phyloP scores from a whole-genome alignment of 2,329 filamentous ascomycete genomes.

The Elsinoe australis region DNA sequence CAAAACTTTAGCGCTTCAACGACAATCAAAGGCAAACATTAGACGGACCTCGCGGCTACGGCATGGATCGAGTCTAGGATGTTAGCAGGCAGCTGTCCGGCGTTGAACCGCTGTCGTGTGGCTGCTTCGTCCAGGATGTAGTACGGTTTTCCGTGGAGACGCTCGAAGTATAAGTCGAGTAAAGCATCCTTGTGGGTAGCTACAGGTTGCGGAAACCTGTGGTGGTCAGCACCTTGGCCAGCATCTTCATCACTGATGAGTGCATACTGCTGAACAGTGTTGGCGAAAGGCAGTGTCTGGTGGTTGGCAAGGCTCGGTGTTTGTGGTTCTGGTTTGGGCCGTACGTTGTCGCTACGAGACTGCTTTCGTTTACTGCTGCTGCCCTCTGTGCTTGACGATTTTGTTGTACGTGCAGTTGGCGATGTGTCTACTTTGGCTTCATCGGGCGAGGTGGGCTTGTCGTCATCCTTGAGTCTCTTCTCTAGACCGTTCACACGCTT shows the following conservation, averaged over 20 bases:
- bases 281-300: conserved; percentile 1
- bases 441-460: conserved; percentile 37
- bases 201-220: conserved; percentile 8
- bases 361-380: conserved; percentile 12
- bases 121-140: conserved; percentile 71
- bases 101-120: conserved; percentile 62
- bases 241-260: neutral
- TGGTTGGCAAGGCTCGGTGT: conserved; percentile 10
- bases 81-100: conserved; percentile 53
- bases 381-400: conserved; percentile 1
- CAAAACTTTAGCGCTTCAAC: conserved; percentile 45
- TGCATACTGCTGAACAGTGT: conserved; percentile 15
- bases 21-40: conserved; percentile 31
- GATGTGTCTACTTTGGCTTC: conserved; percentile 10
- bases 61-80: conserved; percentile 48
- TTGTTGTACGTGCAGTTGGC: conserved; percentile 16
- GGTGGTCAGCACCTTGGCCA: neutral
- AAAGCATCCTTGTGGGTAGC: conserved; percentile 22
- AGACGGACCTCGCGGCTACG: conserved; percentile 37
- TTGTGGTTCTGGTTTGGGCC: conserved; percentile 14
- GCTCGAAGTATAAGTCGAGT: conserved; percentile 69
- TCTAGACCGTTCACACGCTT: conserved; percentile 82
- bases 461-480: conserved; percentile 59
- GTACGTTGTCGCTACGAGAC: conserved; percentile 12
- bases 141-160: conserved; percentile 75